Conservation (phyloP, 345 rosid species). For the Barbarea vulgaris region DNA sequence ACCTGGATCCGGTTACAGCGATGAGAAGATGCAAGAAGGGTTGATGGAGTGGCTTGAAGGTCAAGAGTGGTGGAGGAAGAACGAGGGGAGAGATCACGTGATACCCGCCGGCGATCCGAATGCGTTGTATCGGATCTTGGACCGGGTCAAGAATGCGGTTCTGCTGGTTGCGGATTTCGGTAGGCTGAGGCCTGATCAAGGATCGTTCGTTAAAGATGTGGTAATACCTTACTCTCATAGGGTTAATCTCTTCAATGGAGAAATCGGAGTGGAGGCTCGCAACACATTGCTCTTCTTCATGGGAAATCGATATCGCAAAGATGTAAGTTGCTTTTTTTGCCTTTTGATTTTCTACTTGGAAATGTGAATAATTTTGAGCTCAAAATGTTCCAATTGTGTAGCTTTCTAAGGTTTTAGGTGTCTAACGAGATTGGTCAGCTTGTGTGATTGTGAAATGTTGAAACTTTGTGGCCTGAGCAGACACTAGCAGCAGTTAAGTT, state of each 20-base stretch:
- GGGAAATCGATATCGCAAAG: conserved; percentile 97
- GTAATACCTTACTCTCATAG: conserved; percentile 89
- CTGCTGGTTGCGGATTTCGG: conserved; percentile 85
- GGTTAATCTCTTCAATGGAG: conserved; percentile 70
- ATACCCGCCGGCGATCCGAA: conserved; percentile 91
- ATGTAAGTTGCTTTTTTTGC: conserved; percentile 47
- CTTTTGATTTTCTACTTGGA: not conserved
- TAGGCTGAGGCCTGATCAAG: conserved; percentile 77
- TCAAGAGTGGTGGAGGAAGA: conserved; percentile 85
- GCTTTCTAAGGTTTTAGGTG: not conserved
- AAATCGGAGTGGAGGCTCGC: conserved; percentile 60
- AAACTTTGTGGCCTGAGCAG: conserved; percentile 18
- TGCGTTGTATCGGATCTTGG: conserved; percentile 68
- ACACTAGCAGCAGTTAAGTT: conserved; percentile 6
- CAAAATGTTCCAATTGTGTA: not conserved
- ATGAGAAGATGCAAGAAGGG: conserved; percentile 81
- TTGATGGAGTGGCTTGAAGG: conserved; percentile 79
- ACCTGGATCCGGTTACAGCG: conserved; percentile 61
- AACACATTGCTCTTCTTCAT: conserved; percentile 86
- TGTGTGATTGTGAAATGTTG: not conserved
- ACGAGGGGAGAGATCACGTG: conserved; percentile 76
- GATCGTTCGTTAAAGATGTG: conserved; percentile 88
- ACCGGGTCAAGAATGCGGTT: conserved; percentile 66
- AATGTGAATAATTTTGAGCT: not conserved
- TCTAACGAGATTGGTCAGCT: not conserved